Conservation (phyloP, 805 yeast species). For the Debaryomyces prosopidis region DNA sequence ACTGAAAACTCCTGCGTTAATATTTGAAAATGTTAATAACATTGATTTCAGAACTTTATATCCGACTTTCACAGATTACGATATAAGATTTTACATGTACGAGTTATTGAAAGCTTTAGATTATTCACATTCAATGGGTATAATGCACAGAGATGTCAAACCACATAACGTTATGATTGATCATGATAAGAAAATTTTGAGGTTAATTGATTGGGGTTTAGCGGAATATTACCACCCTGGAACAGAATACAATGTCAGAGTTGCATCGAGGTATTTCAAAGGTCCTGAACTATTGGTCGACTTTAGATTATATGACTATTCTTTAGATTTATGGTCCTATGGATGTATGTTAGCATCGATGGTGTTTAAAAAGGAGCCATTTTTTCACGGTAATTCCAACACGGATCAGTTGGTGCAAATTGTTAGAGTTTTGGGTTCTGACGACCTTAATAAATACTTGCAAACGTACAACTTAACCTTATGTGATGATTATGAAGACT, state of each 20-base stretch:
- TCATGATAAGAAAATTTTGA: constrained; percentile 57
- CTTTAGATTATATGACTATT: constrained; percentile 80
- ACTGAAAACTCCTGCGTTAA: constrained; percentile 82
- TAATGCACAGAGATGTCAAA: constrained; percentile 92
- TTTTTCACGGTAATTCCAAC: constrained; percentile 88
- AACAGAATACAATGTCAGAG: constrained; percentile 86
- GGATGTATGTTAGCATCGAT: constrained; percentile 92
- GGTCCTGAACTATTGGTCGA: constrained; percentile 90
- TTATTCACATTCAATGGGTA: constrained; percentile 89
- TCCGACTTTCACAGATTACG: constrained; percentile 73
- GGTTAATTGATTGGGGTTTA: constrained; percentile 92
- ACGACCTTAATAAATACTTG: constrained; percentile 65
- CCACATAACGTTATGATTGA: constrained; percentile 95
- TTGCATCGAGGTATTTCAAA: constrained; percentile 87
- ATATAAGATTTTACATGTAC: constrained; percentile 79
- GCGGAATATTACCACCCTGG: constrained; percentile 93
- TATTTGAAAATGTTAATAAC: constrained; percentile 83
- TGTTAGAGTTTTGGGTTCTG: constrained; percentile 84
- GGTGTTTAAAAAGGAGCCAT: constrained; percentile 86
- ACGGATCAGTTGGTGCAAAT: constrained; percentile 91
- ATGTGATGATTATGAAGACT: constrained; percentile 76
- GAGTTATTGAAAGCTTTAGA: constrained; percentile 83
- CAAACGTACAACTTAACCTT: constrained; percentile 67
- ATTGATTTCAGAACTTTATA: constrained; percentile 84
- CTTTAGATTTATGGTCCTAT: constrained; percentile 85